These are phyloP conservation scores for Lupinus albus DNA, from an alignment of 306 rosid genomes.

Conservation along the genomic window DNA sequence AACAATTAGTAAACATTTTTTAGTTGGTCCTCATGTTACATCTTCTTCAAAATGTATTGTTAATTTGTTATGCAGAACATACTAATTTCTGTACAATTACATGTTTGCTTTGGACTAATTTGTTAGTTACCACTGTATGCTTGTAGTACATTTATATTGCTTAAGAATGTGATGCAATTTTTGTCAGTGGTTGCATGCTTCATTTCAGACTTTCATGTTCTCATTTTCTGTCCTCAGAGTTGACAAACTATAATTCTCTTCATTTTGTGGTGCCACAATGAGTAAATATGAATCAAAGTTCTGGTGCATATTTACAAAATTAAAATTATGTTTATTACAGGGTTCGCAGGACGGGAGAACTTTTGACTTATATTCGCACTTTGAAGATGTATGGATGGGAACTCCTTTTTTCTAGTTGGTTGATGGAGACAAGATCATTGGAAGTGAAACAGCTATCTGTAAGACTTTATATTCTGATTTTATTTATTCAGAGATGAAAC, in stretches of 20 bases:
- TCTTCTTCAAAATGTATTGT: not conserved
- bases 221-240: constrained; percentile 17
- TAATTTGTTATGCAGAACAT: not conserved
- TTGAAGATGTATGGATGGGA: constrained; percentile 97
- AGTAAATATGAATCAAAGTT: constrained; percentile 36
- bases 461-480: constrained; percentile 42
- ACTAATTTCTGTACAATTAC: not conserved
- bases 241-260: constrained; percentile 24
- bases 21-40: constrained; percentile 2
- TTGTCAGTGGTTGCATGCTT: constrained; percentile 9
- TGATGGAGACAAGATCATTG: constrained; percentile 85
- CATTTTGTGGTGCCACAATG: constrained; percentile 1
- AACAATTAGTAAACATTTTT: constrained; percentile 4
- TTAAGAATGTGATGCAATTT: constrained; percentile 13
- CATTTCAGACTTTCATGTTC: constrained; percentile 15
- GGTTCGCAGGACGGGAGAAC: constrained; percentile 88
- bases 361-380: constrained; percentile 82
- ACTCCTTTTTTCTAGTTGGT: constrained; percentile 84
- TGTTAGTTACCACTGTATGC: not conserved
- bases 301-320: constrained; percentile 8
- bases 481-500: constrained; percentile 20
- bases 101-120: constrained; percentile 13
- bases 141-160: constrained; percentile 19
- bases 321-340: constrained; percentile 45
- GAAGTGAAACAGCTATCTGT: constrained; percentile 89